Evolutionary conservation across 2,329 filamentous ascomycete genomes (phyloP).

Genomic region (Cyphellophora europaea): DNA sequence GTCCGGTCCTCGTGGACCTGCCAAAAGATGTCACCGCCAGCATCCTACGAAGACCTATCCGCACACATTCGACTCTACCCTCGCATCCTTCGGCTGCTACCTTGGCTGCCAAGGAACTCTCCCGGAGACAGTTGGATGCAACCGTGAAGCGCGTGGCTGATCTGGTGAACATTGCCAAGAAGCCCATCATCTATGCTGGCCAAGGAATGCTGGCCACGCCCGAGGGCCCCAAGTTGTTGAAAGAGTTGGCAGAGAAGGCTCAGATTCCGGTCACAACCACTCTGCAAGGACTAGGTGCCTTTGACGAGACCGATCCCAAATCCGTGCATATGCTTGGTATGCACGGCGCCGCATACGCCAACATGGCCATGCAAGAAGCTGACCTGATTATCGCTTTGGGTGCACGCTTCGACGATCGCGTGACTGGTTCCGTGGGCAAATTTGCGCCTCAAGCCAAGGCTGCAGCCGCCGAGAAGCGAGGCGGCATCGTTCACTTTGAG

Average conservation of each 20-base stretch:
- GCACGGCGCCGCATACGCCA: constrained; percentile 95
- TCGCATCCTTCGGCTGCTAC: constrained; percentile 79
- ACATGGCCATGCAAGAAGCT: constrained; percentile 95
- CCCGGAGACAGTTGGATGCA: constrained; percentile 59
- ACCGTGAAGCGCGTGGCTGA: constrained; percentile 70
- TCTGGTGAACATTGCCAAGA: constrained; percentile 80
- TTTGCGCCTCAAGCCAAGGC: constrained; percentile 84
- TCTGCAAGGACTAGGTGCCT: constrained; percentile 84
- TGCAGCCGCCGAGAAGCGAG: constrained; percentile 73
- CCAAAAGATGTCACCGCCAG: constrained; percentile 93
- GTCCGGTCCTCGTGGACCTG: constrained; percentile 88
- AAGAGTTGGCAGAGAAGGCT: constrained; percentile 79
- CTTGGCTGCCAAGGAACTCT: constrained; percentile 65
- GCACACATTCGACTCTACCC: constrained; percentile 63
- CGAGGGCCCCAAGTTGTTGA: constrained; percentile 69
- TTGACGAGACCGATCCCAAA: constrained; percentile 88
- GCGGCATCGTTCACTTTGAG: constrained; percentile 95
- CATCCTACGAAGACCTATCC: constrained; percentile 74
- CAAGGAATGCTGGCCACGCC: constrained; percentile 76
- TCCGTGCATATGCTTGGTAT: constrained; percentile 97
- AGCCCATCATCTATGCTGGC: constrained; percentile 90
- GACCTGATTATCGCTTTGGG: constrained; percentile 94
- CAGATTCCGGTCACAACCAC: constrained; percentile 93
- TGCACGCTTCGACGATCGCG: constrained; percentile 91
- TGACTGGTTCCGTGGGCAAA: constrained; percentile 69